Percentiles rank a stretch among this genome's conserved stretches.
Evolutionary conservation across 2,329 filamentous ascomycete genomes (phyloP).

Genomic region (Pyricularia pennisetigena): DNA sequence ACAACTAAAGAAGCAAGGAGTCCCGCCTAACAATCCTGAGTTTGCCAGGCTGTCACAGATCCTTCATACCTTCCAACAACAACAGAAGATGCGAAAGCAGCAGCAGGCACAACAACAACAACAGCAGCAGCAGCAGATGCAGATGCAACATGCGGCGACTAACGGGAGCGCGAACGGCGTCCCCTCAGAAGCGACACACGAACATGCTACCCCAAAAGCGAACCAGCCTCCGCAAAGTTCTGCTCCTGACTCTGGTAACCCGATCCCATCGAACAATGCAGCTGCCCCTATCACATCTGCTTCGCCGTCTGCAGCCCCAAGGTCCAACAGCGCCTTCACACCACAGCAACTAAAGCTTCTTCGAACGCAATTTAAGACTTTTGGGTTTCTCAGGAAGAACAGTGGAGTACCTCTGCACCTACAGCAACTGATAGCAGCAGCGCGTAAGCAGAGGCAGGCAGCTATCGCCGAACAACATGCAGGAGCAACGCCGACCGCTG

Average conservation of each 20-base stretch:
- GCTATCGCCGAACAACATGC: constrained; percentile 37
- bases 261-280: constrained; percentile 15
- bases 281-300: constrained; percentile 14
- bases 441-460: constrained; percentile 56
- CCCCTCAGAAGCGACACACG: constrained; percentile 26
- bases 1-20: constrained; percentile 78
- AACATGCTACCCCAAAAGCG: constrained; percentile 22
- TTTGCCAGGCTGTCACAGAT: constrained; percentile 74
- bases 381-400: constrained; percentile 84
- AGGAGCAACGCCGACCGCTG: constrained; percentile 20
- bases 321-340: constrained; percentile 53
- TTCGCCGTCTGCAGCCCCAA: constrained; percentile 16
- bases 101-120: constrained; percentile 27
- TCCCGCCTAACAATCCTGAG: constrained; percentile 75
- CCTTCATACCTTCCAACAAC: constrained; percentile 51
- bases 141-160: constrained; percentile 39
- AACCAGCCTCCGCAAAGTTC: constrained; percentile 27
- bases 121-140: constrained; percentile 9
- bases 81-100: constrained; percentile 18
- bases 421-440: constrained; percentile 74
- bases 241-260: constrained; percentile 16
- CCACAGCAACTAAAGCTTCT: constrained; percentile 71
- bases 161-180: constrained; percentile 47
- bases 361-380: constrained; percentile 80
- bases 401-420: constrained; percentile 67